These are phyloP conservation scores for Leersia perrieri DNA, from an alignment of 176 grass and related monocot genomes.

Conservation along the genomic window DNA sequence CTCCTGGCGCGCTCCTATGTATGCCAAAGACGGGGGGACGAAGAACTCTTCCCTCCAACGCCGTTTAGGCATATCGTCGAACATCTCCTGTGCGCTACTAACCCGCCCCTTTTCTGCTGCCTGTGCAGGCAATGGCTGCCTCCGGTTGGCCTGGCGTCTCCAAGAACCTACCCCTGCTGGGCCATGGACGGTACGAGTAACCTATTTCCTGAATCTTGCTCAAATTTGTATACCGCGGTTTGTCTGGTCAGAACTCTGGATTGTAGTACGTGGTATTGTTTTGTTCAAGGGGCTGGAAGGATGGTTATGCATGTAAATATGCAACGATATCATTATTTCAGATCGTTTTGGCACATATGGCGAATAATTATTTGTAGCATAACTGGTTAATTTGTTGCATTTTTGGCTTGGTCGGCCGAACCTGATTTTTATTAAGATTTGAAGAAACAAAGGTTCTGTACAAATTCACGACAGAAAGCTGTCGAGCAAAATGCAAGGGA, in stretches of 20 bases:
- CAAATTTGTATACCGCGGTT: neutral
- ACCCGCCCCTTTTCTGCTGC: neutral
- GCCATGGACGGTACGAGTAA: neutral
- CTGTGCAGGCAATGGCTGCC: conserved; percentile 15
- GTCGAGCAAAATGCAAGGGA: too few species aligned
- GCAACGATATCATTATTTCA: neutral
- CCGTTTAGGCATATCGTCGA: conserved; percentile 15
- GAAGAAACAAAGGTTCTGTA: too few species aligned
- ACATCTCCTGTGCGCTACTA: conserved; percentile 4
- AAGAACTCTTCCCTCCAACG: neutral
- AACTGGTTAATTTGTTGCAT: neutral
- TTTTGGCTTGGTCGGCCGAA: too few species aligned
- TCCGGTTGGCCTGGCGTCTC: neutral
- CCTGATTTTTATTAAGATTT: too few species aligned
- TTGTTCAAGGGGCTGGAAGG: neutral
- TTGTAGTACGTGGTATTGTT: neutral
- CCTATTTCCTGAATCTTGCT: neutral
- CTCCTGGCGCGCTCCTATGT: conserved; percentile 6
- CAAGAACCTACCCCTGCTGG: neutral
- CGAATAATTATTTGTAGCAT: neutral
- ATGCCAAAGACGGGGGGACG: neutral
- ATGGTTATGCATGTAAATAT: neutral
- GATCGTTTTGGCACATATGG: neutral
- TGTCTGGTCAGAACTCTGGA: neutral
- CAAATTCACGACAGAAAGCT: too few species aligned